Conservation (phyloP, 768 basidiomycete species). For the Mycena galopus region DNA sequence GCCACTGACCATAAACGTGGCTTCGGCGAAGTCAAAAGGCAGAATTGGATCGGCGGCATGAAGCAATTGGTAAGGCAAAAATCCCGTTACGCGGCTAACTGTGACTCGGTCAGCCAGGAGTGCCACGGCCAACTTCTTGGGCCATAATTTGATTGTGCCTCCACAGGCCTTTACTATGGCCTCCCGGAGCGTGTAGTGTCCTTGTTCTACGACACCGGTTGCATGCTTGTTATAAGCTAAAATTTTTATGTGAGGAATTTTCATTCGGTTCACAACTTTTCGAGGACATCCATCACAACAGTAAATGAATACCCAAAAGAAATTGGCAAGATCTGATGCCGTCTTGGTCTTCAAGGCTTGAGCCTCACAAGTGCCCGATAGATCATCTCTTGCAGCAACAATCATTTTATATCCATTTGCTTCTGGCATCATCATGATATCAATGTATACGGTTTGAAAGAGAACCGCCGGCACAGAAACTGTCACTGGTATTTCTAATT, state of each 20-base stretch:
- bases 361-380: conserved; percentile 46
- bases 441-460: conserved; percentile 42
- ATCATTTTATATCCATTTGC: conserved; percentile 34
- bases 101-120: conserved; percentile 44
- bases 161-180: conserved; percentile 45
- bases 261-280: conserved; percentile 44
- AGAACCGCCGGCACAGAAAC: conserved; percentile 23
- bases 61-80: conserved; percentile 31
- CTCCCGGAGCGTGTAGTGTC: conserved; percentile 48
- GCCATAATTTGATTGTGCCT: conserved; percentile 38
- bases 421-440: conserved; percentile 47
- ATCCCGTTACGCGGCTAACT: conserved; percentile 39
- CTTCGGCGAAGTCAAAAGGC: conserved; percentile 7
- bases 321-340: conserved; percentile 39
- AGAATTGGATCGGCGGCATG: conserved; percentile 5
- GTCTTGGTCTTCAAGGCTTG: conserved; percentile 35
- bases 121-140: conserved; percentile 33
- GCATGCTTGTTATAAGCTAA: too few relatives aligned
- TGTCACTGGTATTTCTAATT: conserved; percentile 37
- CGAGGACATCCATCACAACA: conserved; percentile 49
- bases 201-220: too few relatives aligned
- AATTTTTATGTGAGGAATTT: conserved; percentile 45
- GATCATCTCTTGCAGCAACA: conserved; percentile 41
- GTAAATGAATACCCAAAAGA: conserved; percentile 49
- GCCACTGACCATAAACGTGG: neutral